phyloP scores from a whole-genome alignment of 2,329 filamentous ascomycete species.

The Fusarium sp. region DNA sequence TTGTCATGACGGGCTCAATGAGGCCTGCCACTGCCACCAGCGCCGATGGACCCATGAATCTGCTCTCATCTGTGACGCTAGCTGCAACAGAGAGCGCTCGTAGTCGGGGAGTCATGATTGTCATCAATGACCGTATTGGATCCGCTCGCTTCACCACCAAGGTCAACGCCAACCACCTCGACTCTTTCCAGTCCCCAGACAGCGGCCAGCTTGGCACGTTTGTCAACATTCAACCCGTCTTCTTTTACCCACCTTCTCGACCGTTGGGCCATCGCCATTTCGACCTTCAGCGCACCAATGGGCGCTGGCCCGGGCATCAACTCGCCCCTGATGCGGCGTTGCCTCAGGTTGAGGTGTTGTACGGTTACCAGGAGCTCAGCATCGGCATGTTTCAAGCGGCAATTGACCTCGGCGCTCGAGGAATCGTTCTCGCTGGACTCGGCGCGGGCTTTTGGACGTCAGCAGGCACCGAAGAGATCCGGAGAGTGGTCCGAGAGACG shows the following conservation, averaged over 20 bases:
- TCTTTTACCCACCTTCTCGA: constrained; percentile 63
- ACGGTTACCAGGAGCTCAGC: constrained; percentile 62
- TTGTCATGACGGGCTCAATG: constrained; percentile 69
- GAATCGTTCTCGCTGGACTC: constrained; percentile 63
- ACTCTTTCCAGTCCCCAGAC: constrained; percentile 67
- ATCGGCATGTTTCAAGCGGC: constrained; percentile 57
- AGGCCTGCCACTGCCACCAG: constrained; percentile 67
- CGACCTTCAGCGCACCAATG: constrained; percentile 43
- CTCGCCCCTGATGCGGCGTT: constrained; percentile 46
- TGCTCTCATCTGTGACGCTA: constrained; percentile 66
- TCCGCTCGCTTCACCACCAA: constrained; percentile 66
- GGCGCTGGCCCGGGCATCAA: constrained; percentile 20
- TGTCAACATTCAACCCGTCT: constrained; percentile 64
- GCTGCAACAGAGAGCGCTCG: constrained; percentile 56
- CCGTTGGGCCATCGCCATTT: constrained; percentile 58
- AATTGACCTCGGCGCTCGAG: constrained; percentile 59
- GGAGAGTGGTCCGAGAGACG: constrained; percentile 54
- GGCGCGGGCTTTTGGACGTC: constrained; percentile 61
- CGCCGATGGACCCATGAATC: constrained; percentile 69
- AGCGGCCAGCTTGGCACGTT: constrained; percentile 65
- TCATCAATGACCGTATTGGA: constrained; percentile 68
- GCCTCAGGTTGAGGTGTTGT: constrained; percentile 64
- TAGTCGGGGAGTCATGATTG: constrained; percentile 65
- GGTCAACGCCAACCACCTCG: constrained; percentile 67
- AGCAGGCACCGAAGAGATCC: constrained; percentile 51